A percentile compares a stretch with the other conserved stretches of the same genome.
Conservation (phyloP, 176 grass and related monocot genomes). For the Bromus sterilis region DNA sequence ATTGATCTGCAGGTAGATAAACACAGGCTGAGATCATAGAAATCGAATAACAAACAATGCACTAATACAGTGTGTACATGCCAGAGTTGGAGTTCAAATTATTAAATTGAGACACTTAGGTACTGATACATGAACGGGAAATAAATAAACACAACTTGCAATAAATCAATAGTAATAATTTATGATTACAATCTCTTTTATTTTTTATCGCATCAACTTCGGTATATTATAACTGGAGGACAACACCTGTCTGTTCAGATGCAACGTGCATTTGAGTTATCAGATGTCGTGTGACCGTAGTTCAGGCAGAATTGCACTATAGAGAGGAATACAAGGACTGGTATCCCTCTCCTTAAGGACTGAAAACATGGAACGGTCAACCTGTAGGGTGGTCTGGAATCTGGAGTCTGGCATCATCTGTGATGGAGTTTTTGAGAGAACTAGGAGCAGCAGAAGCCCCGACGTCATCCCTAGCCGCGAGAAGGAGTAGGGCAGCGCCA, state of each 20-base stretch:
- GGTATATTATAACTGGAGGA: constrained; percentile 59
- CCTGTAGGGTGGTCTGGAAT: constrained; percentile 69
- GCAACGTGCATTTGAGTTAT: constrained; percentile 68
- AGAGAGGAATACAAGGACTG: constrained; percentile 68
- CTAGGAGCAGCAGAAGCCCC: constrained; percentile 21
- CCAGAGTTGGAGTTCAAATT: too few species aligned
- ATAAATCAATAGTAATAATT: too few species aligned
- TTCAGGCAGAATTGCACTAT: constrained; percentile 56
- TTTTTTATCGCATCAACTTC: constrained; percentile 77
- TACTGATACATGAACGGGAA: too few species aligned
- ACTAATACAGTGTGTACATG: too few species aligned
- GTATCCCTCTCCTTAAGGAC: constrained; percentile 94
- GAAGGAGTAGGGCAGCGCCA: too few species aligned
- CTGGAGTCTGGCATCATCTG: constrained; percentile 67
- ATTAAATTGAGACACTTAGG: too few species aligned
- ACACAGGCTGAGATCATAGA: too few species aligned
- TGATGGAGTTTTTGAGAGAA: constrained; percentile 74
- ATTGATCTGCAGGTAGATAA: too few species aligned
- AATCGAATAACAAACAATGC: too few species aligned
- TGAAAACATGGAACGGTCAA: constrained; percentile 82
- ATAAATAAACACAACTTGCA: too few species aligned
- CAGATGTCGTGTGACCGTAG: constrained; percentile 57
- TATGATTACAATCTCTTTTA: constrained; percentile 84
- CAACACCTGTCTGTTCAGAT: constrained; percentile 54
- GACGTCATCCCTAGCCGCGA: too few species aligned